phyloP scores from a whole-genome alignment of 2,329 filamentous ascomycete genomes.

The Trichoderma sp. region DNA sequence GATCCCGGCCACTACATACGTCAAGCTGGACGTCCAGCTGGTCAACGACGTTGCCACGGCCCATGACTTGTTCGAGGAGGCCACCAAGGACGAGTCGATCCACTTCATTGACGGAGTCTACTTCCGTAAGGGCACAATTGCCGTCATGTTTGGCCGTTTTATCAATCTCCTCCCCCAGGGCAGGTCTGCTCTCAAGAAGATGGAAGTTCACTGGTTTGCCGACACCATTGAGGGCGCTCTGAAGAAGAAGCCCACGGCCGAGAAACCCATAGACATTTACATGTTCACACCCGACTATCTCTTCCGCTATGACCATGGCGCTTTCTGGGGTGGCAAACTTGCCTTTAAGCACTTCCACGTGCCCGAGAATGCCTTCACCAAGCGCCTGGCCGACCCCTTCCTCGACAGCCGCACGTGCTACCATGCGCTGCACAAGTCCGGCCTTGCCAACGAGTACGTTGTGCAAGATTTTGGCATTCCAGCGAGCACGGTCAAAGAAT shows the following conservation, averaged over 20 bases:
- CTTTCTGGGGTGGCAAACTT: constrained; percentile 52
- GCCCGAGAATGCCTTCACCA: constrained; percentile 49
- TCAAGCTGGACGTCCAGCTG: constrained; percentile 49
- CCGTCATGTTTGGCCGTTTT: constrained; percentile 51
- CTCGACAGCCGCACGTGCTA: constrained; percentile 53
- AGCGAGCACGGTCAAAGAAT: constrained; percentile 28
- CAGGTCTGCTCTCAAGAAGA: constrained; percentile 38
- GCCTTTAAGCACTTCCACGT: constrained; percentile 51
- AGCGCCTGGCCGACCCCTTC: constrained; percentile 51
- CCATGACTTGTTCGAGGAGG: constrained; percentile 38
- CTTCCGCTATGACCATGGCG: constrained; percentile 56
- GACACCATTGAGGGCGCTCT: constrained; percentile 30
- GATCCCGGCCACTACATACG: constrained; percentile 45
- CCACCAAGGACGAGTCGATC: constrained; percentile 27
- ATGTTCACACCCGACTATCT: constrained; percentile 52
- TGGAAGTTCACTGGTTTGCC: constrained; percentile 33
- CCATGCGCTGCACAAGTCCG: constrained; percentile 49
- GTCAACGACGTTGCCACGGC: constrained; percentile 31
- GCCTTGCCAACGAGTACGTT: constrained; percentile 46
- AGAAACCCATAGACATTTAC: constrained; percentile 25
- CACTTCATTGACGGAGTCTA: constrained; percentile 60
- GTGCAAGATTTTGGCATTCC: constrained; percentile 46
- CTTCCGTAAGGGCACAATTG: constrained; percentile 44
- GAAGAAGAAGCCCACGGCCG: constrained; percentile 27
- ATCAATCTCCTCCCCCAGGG: constrained; percentile 43